Conservation (phyloP, 1,284 basidiomycete genomes). For the Papiliotrema laurentii region DNA sequence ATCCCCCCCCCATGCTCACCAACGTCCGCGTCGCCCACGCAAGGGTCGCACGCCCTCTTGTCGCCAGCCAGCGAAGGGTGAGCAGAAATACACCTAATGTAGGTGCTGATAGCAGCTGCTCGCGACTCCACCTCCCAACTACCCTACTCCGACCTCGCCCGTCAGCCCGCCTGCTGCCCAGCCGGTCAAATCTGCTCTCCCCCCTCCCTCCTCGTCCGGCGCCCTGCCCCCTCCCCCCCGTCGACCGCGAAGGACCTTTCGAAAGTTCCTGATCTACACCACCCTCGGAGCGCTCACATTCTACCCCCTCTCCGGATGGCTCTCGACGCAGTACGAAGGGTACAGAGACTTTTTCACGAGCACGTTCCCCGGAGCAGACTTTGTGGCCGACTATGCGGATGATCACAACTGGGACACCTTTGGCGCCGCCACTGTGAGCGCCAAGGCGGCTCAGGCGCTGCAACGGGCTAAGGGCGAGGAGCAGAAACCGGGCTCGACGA, state of each 20-base stretch:
- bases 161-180: constrained; percentile 17
- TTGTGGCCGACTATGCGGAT: constrained; percentile 75
- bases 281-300: constrained; percentile 46
- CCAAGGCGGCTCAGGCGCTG: constrained; percentile 52
- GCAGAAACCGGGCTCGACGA: constrained; percentile 1
- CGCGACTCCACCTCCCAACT: constrained; percentile 20
- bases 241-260: constrained; percentile 27
- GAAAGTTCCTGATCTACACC: constrained; percentile 48
- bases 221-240: constrained; percentile 22
- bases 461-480: constrained; percentile 28
- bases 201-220: constrained; percentile 15
- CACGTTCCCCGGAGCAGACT: constrained; percentile 58
- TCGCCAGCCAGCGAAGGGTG: constrained; percentile 31
- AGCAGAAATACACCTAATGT: constrained; percentile 5
- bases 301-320: constrained; percentile 49
- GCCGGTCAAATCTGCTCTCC: constrained; percentile 4
- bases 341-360: constrained; percentile 54
- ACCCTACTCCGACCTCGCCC: constrained; percentile 13
- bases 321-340: constrained; percentile 47
- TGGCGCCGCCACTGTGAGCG: constrained; percentile 55
- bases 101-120: constrained; percentile 18
- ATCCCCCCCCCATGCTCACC: constrained; percentile 26
- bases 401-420: constrained; percentile 64
- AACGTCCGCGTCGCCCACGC: constrained; percentile 27
- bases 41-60: constrained; percentile 21